Conservation (phyloP, 2,329 filamentous ascomycete species). For the Colletotrichum orbiculare region DNA sequence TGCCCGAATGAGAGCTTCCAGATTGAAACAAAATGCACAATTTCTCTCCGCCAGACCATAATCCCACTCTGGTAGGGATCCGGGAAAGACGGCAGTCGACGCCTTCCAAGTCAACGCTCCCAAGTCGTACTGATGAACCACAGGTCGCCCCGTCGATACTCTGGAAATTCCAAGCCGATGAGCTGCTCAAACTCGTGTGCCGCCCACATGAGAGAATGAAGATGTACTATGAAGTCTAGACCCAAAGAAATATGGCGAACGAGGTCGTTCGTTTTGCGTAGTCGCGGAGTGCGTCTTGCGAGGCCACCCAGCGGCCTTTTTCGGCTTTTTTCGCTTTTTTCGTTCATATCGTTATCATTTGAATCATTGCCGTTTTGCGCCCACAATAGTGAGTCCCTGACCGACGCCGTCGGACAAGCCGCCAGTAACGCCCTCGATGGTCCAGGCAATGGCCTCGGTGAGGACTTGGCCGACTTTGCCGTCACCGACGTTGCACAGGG, state of each 20-base stretch:
- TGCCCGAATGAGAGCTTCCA: no score
- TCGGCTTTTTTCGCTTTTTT: background rate
- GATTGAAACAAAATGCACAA: no score
- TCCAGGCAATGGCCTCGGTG: conserved; percentile 67
- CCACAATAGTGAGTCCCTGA: conserved; percentile 42
- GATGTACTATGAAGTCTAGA: conserved; percentile 29
- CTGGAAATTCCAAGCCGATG: no score
- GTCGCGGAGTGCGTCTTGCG: background rate
- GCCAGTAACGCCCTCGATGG: conserved; percentile 71
- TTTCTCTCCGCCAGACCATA: no score
- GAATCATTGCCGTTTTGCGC: conserved; percentile 30
- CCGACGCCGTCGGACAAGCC: conserved; percentile 74
- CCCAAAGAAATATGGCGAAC: conserved; percentile 1
- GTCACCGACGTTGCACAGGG: conserved; percentile 70
- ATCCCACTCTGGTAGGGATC: no score
- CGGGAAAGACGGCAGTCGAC: no score
- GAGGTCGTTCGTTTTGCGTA: background rate
- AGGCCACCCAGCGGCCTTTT: background rate
- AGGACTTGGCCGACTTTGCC: conserved; percentile 71
- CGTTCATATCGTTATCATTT: background rate
- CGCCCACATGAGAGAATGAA: conserved; percentile 2
- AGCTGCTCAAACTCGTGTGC: background rate
- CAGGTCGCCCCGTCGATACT: no score
- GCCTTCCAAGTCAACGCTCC: no score
- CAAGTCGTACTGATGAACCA: no score